Evolutionary conservation across 345 rosid genomes (phyloP).

Genomic region (Gossypium australe): DNA sequence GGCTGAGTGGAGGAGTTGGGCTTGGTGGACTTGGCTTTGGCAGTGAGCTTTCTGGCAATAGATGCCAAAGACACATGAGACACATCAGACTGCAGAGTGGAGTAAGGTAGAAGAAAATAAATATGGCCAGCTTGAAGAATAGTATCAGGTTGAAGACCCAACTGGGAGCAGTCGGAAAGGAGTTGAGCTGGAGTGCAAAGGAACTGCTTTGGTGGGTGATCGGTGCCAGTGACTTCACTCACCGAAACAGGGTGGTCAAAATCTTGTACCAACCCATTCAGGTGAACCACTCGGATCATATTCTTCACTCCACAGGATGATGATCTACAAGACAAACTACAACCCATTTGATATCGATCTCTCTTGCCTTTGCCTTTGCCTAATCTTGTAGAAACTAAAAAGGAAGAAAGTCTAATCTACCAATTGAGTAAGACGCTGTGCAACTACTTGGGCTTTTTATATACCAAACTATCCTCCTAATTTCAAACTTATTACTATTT

Average conservation of each 20-base stretch:
- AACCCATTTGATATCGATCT: conserved; percentile 3
- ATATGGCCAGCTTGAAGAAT: conserved; percentile 34
- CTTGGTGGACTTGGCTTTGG: conserved; percentile 26
- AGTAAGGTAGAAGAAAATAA: conserved; percentile 40
- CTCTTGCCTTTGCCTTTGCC: no score
- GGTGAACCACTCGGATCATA: conserved; percentile 36
- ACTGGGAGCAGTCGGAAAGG: conserved; percentile 16
- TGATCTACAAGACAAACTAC: neutral
- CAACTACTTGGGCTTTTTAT: neutral
- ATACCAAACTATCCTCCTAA: neutral
- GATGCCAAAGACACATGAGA: conserved; percentile 36
- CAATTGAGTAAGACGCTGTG: no score
- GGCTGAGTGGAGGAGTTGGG: conserved; percentile 5
- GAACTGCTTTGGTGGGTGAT: conserved; percentile 20
- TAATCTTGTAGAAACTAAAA: no score
- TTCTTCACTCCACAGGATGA: neutral
- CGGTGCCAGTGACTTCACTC: conserved; percentile 25
- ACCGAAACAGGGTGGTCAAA: conserved; percentile 34
- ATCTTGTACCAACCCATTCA: conserved; percentile 36
- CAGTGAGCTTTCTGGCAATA: conserved; percentile 33
- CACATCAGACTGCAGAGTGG: conserved; percentile 30
- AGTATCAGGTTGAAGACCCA: conserved; percentile 26
- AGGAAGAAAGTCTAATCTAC: no score
- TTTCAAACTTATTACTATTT: neutral
- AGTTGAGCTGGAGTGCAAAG: conserved; percentile 43